Evolutionary conservation across 257 asterid species (phyloP), one percentile per base, ranked within the genome.

Genomic region (Eustoma russellianum): DNA sequence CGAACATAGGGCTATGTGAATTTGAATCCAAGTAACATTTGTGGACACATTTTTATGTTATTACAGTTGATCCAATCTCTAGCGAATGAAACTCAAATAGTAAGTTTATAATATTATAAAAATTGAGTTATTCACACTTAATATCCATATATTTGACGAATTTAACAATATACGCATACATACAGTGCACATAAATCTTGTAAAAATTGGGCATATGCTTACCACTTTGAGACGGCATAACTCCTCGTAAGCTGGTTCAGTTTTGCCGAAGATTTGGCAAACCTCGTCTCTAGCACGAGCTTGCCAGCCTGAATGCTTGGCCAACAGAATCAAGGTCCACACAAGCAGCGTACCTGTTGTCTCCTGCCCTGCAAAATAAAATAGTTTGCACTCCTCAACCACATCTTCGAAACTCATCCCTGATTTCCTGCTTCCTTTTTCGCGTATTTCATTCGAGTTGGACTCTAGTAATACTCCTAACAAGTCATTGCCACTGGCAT

Each of bases 291-390:
- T 40, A 5, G 70, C 66, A 8, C 43, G 66, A 30, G 24, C 51
- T 34, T 69, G 74, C 74, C 74, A 69, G 3, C 58, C 66, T 1
- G n/a, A 17, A 55, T 69, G 63, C 34, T 55, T 59, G 28, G 64
- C 51, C 17, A 69, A 53, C 13, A 64, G 41, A 48, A 64, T 64
- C 45, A 69, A 33, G 0, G 70, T 59, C 70, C 75, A 69, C 2
- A 38, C 64, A 11, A 69, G 70, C 56, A 69, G 41, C 13, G 40
- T 50, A 18, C 70, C 35, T 1, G 70, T 64, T 0, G 75, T 63
- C 56, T 69, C 75, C 13, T 64, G 70, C 7, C 75, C 75, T 0
- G 56, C 75, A 16, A 63, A 44, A 33, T 63, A 69, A 33, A 69
- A 69, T 9, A 64, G 17, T 46, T 69, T 69, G 67, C 70, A 69